Base-by-base conservation (phyloP, 768 basidiomycete species). In the Naganishia friedmannii region DNA sequence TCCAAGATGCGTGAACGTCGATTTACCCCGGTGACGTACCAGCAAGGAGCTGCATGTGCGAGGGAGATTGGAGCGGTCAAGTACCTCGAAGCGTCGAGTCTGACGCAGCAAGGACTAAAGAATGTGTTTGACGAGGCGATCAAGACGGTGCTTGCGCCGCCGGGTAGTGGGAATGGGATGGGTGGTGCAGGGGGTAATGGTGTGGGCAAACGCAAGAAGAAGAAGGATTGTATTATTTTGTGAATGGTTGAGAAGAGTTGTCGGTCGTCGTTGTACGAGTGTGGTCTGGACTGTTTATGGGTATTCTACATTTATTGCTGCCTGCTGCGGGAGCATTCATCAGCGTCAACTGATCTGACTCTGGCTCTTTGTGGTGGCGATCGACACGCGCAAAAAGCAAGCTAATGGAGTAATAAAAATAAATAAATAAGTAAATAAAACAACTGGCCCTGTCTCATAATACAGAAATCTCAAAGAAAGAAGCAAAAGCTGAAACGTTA, bases 11-110 rank as follows among this genome's bases (percentile, higher is more conserved):
- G 78, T 31, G 80, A 82, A 66, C 71, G 79, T 34, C 68, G 79
- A 56, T 77, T 77, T 56, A 63, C 73, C 19, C 80, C 81, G 0
- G 78, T 82, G 48, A 48, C 69, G 51, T 82, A 79, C 66, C 42
- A 46, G 21, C 68, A 69, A 29, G 96, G 93, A 67, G 88, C 92
- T 54, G 85, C 88, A 53, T 93, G 96, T 88, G 88, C 88, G 70
- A 89, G 90, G 79, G 96, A 98, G 77, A 93, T 99, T 73, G 90
- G 89, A 28, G 96, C 95, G 42, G 92, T 97, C 74, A 94, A 79
- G 78, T 79, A 79, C 73, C 70, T 79, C 32, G 77, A 79, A 67
- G 78, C 79, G 68, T 79, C 77, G 1, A 79, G 79, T 53, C 68
- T 81, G 57, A 82, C 80, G 7, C 81, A 82, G 69, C 79, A 79